A percentile compares a stretch with the other conserved stretches of the same genome.
Conservation (phyloP, 202 grass and related monocot genomes). For the Brachypodium distachyon region DNA sequence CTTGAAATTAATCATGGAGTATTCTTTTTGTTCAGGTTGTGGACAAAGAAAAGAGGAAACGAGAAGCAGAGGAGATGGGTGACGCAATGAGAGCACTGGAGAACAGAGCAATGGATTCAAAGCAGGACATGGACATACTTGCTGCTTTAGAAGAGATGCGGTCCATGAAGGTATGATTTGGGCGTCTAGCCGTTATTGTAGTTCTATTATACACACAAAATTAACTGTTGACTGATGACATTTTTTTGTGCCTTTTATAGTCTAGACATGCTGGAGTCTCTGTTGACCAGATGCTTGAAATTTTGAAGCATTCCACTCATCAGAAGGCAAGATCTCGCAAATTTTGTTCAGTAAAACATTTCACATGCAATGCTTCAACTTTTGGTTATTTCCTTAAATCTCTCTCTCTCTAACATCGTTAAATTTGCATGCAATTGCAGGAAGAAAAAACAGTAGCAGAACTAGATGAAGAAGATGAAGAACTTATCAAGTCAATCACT, state of each 20-base stretch:
- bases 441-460: conserved; percentile 58
- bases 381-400: neutral
- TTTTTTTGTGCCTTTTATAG: conserved; percentile 27
- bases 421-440: conserved; percentile 10
- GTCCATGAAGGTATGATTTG: conserved; percentile 44
- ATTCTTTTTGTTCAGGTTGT: conserved; percentile 29
- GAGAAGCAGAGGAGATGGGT: conserved; percentile 89
- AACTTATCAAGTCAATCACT: conserved; percentile 77
- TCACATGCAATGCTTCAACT: neutral
- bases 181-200: neutral
- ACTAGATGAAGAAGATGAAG: conserved; percentile 81
- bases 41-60: conserved; percentile 76
- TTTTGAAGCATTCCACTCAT: conserved; percentile 59
- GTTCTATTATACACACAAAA: neutral
- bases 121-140: conserved; percentile 96
- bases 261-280: conserved; percentile 87
- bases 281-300: conserved; percentile 88
- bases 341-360: neutral
- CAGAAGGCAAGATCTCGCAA: conserved; percentile 25
- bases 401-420: neutral
- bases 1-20: neutral
- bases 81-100: conserved; percentile 91
- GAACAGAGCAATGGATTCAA: conserved; percentile 81
- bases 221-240: neutral
- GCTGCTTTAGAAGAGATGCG: conserved; percentile 96